Base-by-base conservation (phyloP, 2,329 filamentous ascomycete species). In the Phialophora tarda region DNA sequence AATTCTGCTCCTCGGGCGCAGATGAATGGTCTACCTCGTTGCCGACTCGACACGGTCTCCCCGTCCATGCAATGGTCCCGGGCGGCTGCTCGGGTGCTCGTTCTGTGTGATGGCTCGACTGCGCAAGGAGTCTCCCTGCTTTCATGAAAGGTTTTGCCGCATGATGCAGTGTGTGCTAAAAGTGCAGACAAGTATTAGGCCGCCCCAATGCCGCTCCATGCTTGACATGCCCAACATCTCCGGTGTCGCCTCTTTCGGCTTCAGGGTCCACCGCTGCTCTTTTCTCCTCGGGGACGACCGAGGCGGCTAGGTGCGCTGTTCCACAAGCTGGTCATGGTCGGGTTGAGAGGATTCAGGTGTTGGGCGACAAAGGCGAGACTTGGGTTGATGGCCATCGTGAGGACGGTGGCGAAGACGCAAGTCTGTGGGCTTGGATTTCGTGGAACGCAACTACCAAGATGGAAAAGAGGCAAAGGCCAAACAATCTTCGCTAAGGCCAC, bases 141-240 rank as follows among this genome's bases (percentile, higher is more conserved):
- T 83, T 73, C 88, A 88, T 88, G 88, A 77, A 88, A 87, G 73
- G 79, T 86, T 32, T 76, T 88, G 6, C 85, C 85, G 0, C 82
- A 82, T 0, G 79, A 85, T 41, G 84, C 80, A 0, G 77, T 79
- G 11, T 81, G 80, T 59, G 78, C 76, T 58, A 79, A 83, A 58
- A 78, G 80, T 17, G 85, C 85, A 2, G 80, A 83, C 68, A 75
- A 78, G 51, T 87, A 81, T 73, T 88, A 85, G 85, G 73, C 77
- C 24, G 73, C 77, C 24, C 77, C 21, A 74, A 17, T 79, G 82
- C 0, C 80, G 82, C 0, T 77, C 85, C 2, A 78, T 88, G 62
- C 81, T 83, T 62, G 84, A 85, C 55, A 85, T 85, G 81, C 84
- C 82, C 0, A 78, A 87, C 34, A 87, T 87, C 71, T 84, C 83